Percentiles rank a stretch among this genome's conserved stretches.
These are phyloP conservation scores for Exophiala calicioides DNA, from an alignment of 2,329 filamentous ascomycete species.

Conservation along the genomic window DNA sequence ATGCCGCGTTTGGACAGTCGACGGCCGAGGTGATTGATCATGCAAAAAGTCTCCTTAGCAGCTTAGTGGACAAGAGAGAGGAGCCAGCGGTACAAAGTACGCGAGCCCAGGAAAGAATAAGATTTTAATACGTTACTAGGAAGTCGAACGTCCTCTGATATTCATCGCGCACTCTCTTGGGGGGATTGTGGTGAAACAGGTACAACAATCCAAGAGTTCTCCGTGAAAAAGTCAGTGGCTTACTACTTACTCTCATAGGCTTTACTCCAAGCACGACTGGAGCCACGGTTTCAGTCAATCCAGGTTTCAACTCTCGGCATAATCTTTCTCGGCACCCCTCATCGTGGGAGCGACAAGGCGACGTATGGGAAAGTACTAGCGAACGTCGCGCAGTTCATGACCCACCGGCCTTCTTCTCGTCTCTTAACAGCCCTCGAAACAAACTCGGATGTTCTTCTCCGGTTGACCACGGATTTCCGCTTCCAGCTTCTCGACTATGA, in stretches of 20 bases:
- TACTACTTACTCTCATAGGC: slow-evolving; percentile 28
- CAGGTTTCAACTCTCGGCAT: slow-evolving; percentile 37
- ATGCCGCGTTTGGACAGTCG: slow-evolving; percentile 35
- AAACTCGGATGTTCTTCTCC: slow-evolving; percentile 19
- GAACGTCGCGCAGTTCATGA: slow-evolving; percentile 37
- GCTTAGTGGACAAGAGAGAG: slow-evolving; percentile 27
- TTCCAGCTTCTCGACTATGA: slow-evolving; percentile 40
- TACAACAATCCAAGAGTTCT: neutral
- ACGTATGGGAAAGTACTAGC: slow-evolving; percentile 36
- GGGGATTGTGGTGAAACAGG: slow-evolving; percentile 29
- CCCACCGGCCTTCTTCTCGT: slow-evolving; percentile 35
- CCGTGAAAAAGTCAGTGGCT: neutral
- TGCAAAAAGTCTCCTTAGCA: slow-evolving; percentile 36
- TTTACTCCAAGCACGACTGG: slow-evolving; percentile 39
- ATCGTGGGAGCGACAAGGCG: slow-evolving; percentile 37
- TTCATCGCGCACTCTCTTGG: slow-evolving; percentile 37
- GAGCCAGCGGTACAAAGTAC: slow-evolving; percentile 2
- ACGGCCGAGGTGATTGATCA: slow-evolving; percentile 39
- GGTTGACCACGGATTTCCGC: slow-evolving; percentile 38
- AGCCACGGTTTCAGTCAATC: slow-evolving; percentile 38
- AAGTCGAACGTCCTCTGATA: slow-evolving; percentile 30
- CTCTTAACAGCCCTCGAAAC: slow-evolving; percentile 35
- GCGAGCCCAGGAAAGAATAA: too few relatives aligned
- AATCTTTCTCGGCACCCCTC: slow-evolving; percentile 40
- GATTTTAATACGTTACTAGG: slow-evolving; percentile 1